These are phyloP conservation scores for Pneumocystis oryctolagi DNA, from an alignment of 1,139 yeast genomes.

Conservation along the genomic window DNA sequence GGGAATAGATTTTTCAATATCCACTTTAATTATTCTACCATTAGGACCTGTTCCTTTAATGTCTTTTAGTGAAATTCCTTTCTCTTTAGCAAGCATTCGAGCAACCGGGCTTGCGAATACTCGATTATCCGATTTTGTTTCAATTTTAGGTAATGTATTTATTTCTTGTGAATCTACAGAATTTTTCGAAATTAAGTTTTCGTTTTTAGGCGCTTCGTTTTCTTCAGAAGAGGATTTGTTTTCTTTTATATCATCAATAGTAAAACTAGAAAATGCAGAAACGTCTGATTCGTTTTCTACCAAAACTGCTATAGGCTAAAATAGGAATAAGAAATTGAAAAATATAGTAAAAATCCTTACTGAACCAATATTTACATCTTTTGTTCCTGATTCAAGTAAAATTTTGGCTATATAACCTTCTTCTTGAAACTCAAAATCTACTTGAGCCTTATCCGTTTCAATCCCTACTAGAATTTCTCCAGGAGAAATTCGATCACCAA, in stretches of 20 bases:
- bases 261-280: conserved; percentile 71
- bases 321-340: not conserved
- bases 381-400: conserved; percentile 69
- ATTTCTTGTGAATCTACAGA: conserved; percentile 7
- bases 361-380: conserved; percentile 80
- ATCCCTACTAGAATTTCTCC: conserved; percentile 94
- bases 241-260: conserved; percentile 55
- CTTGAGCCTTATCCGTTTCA: conserved; percentile 95
- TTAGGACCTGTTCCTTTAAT: conserved; percentile 87
- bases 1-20: conserved; percentile 53
- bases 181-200: not conserved
- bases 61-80: conserved; percentile 73
- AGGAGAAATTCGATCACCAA: conserved; percentile 60
- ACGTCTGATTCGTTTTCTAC: conserved; percentile 81
- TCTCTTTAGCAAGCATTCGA: conserved; percentile 80
- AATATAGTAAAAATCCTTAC: not conserved
- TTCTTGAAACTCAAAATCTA: conserved; percentile 98
- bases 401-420: conserved; percentile 92
- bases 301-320: conserved; percentile 76
- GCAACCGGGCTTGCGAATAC: conserved; percentile 93
- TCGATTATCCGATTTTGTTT: conserved; percentile 34
- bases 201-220: conserved; percentile 8
- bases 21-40: conserved; percentile 85
- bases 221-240: conserved; percentile 3
- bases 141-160: conserved; percentile 13